These are phyloP conservation scores for Calycina herbarum DNA, from an alignment of 2,329 filamentous ascomycete species.

Conservation along the genomic window DNA sequence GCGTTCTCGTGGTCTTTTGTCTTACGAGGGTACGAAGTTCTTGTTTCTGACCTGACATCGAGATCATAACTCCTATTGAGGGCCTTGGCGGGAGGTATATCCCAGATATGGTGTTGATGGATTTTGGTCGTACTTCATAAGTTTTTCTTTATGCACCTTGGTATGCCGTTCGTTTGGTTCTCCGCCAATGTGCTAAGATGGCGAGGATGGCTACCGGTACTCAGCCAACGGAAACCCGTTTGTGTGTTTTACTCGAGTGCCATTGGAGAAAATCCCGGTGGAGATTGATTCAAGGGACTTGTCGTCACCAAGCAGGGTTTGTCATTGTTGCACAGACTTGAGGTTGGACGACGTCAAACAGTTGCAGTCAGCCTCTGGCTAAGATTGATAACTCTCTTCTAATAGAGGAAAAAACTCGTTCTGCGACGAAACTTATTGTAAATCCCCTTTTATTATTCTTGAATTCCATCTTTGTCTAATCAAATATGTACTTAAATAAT, in stretches of 20 bases:
- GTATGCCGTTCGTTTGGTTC: not conserved
- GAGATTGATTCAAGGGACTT: not conserved
- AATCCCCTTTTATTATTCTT: not conserved
- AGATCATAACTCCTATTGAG: not conserved
- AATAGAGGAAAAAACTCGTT: not conserved
- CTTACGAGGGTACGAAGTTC: not conserved
- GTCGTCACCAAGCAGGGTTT: not conserved
- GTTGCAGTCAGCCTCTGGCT: not conserved
- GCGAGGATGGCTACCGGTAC: not conserved
- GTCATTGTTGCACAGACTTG: not conserved
- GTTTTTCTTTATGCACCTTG: not conserved
- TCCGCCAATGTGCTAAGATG: not conserved
- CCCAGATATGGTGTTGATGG: not conserved
- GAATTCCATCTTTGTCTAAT: not conserved
- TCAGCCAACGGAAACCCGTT: not conserved
- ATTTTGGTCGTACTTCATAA: not conserved
- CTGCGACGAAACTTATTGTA: not conserved
- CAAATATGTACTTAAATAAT: not conserved
- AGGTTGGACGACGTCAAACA: not conserved
- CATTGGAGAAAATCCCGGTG: not conserved
- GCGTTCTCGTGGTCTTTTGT: not conserved
- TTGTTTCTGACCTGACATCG: not conserved
- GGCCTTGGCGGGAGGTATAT: not conserved
- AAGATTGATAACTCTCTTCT: not conserved
- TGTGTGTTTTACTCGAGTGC: not conserved